Evolutionary conservation across 139 green algal genomes (phyloP), one percentile per base, ranked within the genome.

Genomic region (Penium margaritaceum): DNA sequence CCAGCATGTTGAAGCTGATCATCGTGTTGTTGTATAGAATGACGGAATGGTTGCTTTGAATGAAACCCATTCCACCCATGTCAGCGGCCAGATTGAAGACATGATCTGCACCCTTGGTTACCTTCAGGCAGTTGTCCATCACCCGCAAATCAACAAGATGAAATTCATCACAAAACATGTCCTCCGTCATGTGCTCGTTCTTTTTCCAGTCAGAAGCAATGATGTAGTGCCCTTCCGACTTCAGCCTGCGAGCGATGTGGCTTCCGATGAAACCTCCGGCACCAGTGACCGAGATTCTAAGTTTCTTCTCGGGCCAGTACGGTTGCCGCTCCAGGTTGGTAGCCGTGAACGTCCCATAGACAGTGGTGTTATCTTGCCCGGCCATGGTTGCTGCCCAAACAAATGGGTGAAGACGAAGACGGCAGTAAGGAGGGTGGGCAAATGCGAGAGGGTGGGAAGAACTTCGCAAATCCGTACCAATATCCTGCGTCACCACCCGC

Each of bases 1-100:
- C 95, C 57, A 99, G 66, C 86, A 98, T 90, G 86, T 99, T 97
- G 89, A 98, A 96, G 58, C 78, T 90, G 81, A 98, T 94, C 92
- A 99, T 97, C 34, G 90, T 97, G 87, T 99, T 99, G 89, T 99
- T 99, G 88, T 98, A 79, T 58, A 99, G 86, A 84, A 99, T 99
- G 58, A 98, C 93, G 0, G 88, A 93, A 86, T 99, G 93, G 83
- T 99, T 99, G 78, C 83, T 92, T 85, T 99, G 95, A 82, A 99
- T 99, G 87, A 99, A 99, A 75, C 95, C 94, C 94, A 99, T 99
- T 81, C 94, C 94, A 34, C 95, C 95, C 95, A 99, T 99, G 81
- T 99, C 95, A 14, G 95, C 95, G 39, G 95, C 95, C 5, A 99
- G 82, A 87, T 98, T 97, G 88, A 99, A 99, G 32, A 96, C 89